phyloP scores from a whole-genome alignment of 2,329 filamentous ascomycete genomes.

The Cryoendolithus antarcticus region DNA sequence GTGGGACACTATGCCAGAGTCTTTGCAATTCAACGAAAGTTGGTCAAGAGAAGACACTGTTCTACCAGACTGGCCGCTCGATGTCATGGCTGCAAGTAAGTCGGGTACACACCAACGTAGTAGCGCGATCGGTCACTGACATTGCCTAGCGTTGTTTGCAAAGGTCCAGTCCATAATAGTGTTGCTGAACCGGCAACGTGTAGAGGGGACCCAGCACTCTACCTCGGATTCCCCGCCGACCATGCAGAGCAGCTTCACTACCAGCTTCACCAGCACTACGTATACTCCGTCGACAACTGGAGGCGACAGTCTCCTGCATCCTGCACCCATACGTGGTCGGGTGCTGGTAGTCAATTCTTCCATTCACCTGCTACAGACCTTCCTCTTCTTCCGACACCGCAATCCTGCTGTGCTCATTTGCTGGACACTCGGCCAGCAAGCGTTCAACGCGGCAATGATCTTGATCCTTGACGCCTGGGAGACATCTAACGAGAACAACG shows the following conservation, averaged over 20 bases:
- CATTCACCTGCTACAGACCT: constrained; percentile 30
- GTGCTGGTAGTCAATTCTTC: constrained; percentile 31
- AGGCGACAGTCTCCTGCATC: too few species aligned
- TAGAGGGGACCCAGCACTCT: constrained; percentile 19
- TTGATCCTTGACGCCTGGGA: constrained; percentile 35
- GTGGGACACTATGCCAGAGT: constrained; percentile 36
- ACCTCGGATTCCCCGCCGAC: constrained; percentile 5
- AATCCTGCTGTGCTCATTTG: too few species aligned
- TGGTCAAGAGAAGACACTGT: constrained; percentile 28
- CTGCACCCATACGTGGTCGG: constrained; percentile 25
- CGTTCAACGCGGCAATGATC: constrained; percentile 40
- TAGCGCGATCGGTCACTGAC: background rate
- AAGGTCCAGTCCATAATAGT: constrained; percentile 38
- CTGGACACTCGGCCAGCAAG: too few species aligned
- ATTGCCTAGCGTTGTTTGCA: constrained; percentile 30
- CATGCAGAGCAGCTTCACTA: background rate
- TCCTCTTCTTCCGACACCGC: constrained; percentile 35
- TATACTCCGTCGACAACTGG: too few species aligned
- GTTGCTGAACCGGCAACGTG: constrained; percentile 35
- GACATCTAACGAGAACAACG: constrained; percentile 26
- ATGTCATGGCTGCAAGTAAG: too few species aligned
- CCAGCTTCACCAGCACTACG: too few species aligned
- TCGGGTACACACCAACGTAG: too few species aligned
- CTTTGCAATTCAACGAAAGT: constrained; percentile 33
- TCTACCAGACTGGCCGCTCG: constrained; percentile 36